Evolutionary conservation across 2,329 filamentous ascomycete genomes (phyloP), one percentile per base, ranked within the genome.

Genomic region (Torrubiella hemipterigena): DNA sequence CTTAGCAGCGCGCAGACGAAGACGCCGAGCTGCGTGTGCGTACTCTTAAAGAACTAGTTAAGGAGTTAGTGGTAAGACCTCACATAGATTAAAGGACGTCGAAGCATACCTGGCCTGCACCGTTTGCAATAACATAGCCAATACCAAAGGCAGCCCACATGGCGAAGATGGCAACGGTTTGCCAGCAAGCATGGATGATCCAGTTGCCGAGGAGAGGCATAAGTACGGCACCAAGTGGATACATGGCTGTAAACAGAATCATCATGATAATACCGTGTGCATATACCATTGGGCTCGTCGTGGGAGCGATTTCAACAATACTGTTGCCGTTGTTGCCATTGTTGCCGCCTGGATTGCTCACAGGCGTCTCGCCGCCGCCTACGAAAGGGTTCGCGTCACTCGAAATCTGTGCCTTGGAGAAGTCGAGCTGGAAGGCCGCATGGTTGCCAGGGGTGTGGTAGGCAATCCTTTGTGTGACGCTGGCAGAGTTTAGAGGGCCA

Each of bases 71-170:
- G 22, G 14, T 42, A 40, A 13, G 17, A 21, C 16, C 29, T 19
- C 30, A 11, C 29, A 9, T 13, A 6, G 17, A n/a, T 17, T 6
- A 5, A 3, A 20, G 24, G 29, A 22, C 14, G 17, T 15, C 18
- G 14, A 37, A 30, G 56, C 63, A 50, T 53, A 73, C 68, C 39
- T 49, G 44, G 25, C 51, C 48, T 0, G 44, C 43, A n/a, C 61
- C 51, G 8, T 53, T 42, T 12, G 67, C 61, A 4, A 60, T 47
- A 24, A 62, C 55, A 19, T 74, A 55, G 13, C 76, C 76, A 11
- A 77, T 42, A 4, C 56, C 73, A 32, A 80, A 72, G 11, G 67
- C 73, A 10, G 56, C 64, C 60, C 75, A 74, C 65, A 78, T 73
- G 23, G 63, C 51, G 12, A 69, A 35, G 45, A 74, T 69, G 26